Evolutionary conservation across 371 early-diverging fungal genomes (phyloP), one percentile per base, ranked within the genome.

Genomic region (Saksenaea vasiformis): DNA sequence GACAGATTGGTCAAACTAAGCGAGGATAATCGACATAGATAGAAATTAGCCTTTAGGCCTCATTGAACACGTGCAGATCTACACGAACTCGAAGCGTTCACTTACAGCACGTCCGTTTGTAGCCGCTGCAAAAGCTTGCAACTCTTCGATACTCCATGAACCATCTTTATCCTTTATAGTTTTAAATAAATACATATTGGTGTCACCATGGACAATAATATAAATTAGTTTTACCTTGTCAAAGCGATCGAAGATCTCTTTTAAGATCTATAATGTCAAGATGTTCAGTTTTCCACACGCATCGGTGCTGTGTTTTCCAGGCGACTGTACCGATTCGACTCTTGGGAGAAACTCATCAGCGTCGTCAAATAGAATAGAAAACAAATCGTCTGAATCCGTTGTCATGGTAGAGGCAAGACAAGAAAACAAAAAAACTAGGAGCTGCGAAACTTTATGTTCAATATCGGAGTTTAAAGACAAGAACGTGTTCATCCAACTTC

Each of bases 91-190:
- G 22, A 39, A 1, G 56, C 13, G 22, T 22, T 38, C 38, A 69
- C 76, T 71, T 74, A 90, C 89, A 71, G 86, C 77, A 31, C 83
- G 82, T 54, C 90, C 91, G 60, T 91, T 92, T 11, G 91, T 86
- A 35, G 85, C 89, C 43, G 77, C 75, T 15, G 91, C 90, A 79
- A 90, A 91, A 7, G 76, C 86, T 56, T 91, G 85, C 62, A 91
- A 62, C 61, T 92, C 92, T 26, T 74, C 65, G 31, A 65, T 58
- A 66, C 77, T 85, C 74, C 90, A 73, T 44, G 80, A 83, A 13
- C 83, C 85, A 63, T 92, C 91, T 61, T 82, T 78, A 69, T 86
- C 87, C 71, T 79, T 43, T 27, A 28, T 37, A 1, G 31, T 47
- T 19, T 17, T 22, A 47, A 22, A 47, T 10, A 10, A 26, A 22